A percentile compares a stretch with the other conserved stretches of the same genome.
phyloP scores from a whole-genome alignment of 495 filamentous ascomycete species.

The Bathelium albidoporum region DNA sequence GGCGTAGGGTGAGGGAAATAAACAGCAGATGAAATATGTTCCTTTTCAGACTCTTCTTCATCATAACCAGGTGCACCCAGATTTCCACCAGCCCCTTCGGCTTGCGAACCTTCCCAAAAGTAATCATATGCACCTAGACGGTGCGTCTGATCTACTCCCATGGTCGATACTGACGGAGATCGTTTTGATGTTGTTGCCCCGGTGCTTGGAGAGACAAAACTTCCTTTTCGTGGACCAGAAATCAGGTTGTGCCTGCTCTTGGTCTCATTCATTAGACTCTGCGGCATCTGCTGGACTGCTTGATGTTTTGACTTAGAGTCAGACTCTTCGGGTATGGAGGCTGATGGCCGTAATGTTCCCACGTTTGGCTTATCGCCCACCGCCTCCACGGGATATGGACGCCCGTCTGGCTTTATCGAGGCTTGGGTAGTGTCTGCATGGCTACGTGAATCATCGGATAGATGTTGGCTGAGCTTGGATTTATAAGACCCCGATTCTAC shows the following conservation, averaged over 20 bases:
- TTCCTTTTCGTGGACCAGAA: constrained; percentile 40
- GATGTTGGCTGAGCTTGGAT: not conserved
- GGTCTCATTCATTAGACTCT: constrained; percentile 52
- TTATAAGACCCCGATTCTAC: not conserved
- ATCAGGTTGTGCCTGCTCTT: constrained; percentile 48
- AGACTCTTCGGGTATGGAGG: not conserved
- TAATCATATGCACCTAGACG: not conserved
- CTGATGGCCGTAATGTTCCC: not conserved
- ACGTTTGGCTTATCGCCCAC: not conserved
- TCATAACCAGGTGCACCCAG: constrained; percentile 34
- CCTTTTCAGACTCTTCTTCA: constrained; percentile 77
- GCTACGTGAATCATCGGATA: not conserved
- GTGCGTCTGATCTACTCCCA: not conserved
- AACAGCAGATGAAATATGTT: constrained; percentile 88
- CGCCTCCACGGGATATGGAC: not conserved
- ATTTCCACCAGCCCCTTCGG: not conserved
- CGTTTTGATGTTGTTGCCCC: constrained; percentile 35
- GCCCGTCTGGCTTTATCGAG: not conserved
- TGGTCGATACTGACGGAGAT: constrained; percentile 1
- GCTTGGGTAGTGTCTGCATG: not conserved
- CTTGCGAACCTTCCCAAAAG: not conserved
- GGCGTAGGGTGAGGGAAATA: constrained; percentile 69
- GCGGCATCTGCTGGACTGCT: constrained; percentile 29
- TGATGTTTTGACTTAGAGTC: not conserved
- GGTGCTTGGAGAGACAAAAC: constrained; percentile 47